A percentile compares a stretch with the other conserved stretches of the same genome.
Evolutionary conservation across 257 asterid species (phyloP).

Genomic region (Dorcoceras hygrometricum): DNA sequence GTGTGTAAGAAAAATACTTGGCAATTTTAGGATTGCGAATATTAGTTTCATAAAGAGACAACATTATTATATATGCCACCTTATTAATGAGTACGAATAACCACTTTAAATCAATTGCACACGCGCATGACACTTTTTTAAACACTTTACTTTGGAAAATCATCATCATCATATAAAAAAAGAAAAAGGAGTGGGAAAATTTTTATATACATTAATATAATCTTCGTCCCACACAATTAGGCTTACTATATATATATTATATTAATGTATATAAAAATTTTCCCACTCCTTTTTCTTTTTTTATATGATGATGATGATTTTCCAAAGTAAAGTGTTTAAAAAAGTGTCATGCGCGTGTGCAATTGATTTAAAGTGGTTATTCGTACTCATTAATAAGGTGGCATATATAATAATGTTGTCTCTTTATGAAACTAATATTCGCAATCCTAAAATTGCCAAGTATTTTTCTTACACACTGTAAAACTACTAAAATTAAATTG

Average conservation of each 20-base stretch:
- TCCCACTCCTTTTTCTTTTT: not conserved
- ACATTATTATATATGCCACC: conserved; percentile 39
- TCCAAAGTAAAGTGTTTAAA: conserved; percentile 31
- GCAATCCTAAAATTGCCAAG: conserved; percentile 29
- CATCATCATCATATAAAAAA: conserved; percentile 12
- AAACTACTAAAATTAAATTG: too few relatives aligned
- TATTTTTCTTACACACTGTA: too few relatives aligned
- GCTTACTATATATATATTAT: too few relatives aligned
- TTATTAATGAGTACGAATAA: conserved; percentile 37
- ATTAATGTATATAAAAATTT: too few relatives aligned
- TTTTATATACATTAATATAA: too few relatives aligned
- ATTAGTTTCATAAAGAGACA: conserved; percentile 33
- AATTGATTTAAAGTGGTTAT: conserved; percentile 35
- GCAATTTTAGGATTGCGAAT: conserved; percentile 26
- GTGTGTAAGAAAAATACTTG: conserved; percentile 21
- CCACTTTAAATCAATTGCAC: conserved; percentile 39
- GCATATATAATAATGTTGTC: conserved; percentile 43
- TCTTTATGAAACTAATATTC: conserved; percentile 26
- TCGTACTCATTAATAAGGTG: conserved; percentile 37
- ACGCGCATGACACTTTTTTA: conserved; percentile 45
- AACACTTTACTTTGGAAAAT: conserved; percentile 33
- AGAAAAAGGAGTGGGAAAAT: not conserved
- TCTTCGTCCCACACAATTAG: too few relatives aligned
- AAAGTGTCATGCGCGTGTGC: conserved; percentile 53
- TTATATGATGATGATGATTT: conserved; percentile 20